phyloP scores from a whole-genome alignment of 2,329 filamentous ascomycete genomes.

The Alternaria sp. region DNA sequence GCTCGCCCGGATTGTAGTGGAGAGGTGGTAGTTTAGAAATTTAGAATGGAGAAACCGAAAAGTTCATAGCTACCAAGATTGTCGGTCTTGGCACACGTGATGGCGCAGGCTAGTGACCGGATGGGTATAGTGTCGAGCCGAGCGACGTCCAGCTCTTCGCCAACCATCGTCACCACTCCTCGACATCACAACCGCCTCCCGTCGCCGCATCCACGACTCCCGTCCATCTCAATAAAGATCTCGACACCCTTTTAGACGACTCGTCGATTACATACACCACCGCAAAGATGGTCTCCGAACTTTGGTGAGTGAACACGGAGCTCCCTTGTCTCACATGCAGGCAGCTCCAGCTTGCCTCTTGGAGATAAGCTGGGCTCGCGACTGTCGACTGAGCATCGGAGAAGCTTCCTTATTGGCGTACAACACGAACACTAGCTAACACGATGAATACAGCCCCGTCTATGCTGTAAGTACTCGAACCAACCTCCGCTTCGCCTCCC shows the following conservation, averaged over 20 bases:
- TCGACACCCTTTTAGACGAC: constrained; percentile 28
- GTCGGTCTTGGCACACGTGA: constrained; percentile 20
- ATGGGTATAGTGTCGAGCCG: constrained; percentile 26
- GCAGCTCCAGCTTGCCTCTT: constrained; percentile 51
- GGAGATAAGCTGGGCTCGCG: constrained; percentile 47
- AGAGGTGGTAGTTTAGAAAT: constrained; percentile 19
- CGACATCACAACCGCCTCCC: constrained; percentile 39
- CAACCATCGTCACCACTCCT: constrained; percentile 50
- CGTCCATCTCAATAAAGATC: constrained; percentile 44
- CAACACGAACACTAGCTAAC: constrained; percentile 41
- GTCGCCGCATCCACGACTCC: constrained; percentile 39
- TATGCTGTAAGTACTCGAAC: constrained; percentile 86
- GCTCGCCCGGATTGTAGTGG: constrained; percentile 38
- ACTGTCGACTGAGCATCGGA: constrained; percentile 24
- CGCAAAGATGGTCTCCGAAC: constrained; percentile 77
- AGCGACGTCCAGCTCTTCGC: constrained; percentile 38
- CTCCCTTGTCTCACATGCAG: constrained; percentile 38
- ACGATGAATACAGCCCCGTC: constrained; percentile 74
- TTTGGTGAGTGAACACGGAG: constrained; percentile 72
- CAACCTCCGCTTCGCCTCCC: constrained; percentile 33
- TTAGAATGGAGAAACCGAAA: constrained; percentile 18
- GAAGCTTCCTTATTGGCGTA: constrained; percentile 2
- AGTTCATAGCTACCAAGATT: too few relatives aligned
- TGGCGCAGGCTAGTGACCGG: constrained; percentile 21
- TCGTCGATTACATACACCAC: constrained; percentile 32